phyloP scores from a whole-genome alignment of 2,329 filamentous ascomycete species.

The Pseudodiploospora longispora region DNA sequence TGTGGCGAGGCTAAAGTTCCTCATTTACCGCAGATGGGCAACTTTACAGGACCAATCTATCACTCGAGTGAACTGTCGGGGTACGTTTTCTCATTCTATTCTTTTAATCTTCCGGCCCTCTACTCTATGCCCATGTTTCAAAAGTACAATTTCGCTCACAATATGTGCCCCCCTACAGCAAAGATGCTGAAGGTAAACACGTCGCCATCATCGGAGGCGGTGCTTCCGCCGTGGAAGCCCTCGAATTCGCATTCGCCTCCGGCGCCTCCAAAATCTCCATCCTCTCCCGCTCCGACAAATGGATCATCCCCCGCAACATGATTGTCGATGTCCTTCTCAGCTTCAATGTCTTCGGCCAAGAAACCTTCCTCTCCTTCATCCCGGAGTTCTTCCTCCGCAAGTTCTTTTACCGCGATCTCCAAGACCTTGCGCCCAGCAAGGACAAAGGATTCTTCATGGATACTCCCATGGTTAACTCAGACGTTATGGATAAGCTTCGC shows the following conservation, averaged over 20 bases:
- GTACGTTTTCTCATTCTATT: constrained; percentile 18
- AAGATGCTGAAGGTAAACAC: constrained; percentile 64
- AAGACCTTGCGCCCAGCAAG: constrained; percentile 60
- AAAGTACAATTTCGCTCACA: constrained; percentile 17
- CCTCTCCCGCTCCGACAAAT: constrained; percentile 71
- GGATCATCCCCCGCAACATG: constrained; percentile 78
- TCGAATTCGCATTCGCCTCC: constrained; percentile 66
- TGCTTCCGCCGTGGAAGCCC: constrained; percentile 71
- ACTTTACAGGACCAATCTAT: constrained; percentile 63
- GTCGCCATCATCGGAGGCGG: constrained; percentile 72
- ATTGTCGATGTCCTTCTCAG: constrained; percentile 65
- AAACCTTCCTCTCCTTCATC: constrained; percentile 68
- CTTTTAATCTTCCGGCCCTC: too few species aligned
- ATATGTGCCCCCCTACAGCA: constrained; percentile 27
- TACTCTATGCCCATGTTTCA: too few species aligned
- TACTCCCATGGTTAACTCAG: constrained; percentile 81
- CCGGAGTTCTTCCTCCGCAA: constrained; percentile 67
- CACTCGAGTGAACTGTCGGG: constrained; percentile 70
- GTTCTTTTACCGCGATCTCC: constrained; percentile 76
- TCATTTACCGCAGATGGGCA: constrained; percentile 58
- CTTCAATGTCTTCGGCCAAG: constrained; percentile 70
- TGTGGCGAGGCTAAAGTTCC: constrained; percentile 74
- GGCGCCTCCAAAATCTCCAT: constrained; percentile 63
- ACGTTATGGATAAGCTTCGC: constrained; percentile 69
- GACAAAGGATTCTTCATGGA: constrained; percentile 70